Conservation (phyloP, 2,329 filamentous ascomycete genomes). For the Colletotrichum liaoningense region DNA sequence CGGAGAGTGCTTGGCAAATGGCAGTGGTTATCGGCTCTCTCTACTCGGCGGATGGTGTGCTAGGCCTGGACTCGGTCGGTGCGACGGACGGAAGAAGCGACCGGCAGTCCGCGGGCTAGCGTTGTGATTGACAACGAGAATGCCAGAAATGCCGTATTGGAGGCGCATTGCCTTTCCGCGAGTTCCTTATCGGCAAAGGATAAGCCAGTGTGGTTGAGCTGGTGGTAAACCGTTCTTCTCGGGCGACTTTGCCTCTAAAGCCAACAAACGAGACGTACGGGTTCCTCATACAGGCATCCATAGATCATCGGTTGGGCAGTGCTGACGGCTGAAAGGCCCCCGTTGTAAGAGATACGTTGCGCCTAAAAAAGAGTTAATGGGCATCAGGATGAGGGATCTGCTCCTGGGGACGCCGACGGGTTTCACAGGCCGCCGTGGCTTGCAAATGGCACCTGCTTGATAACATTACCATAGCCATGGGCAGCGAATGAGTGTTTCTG, state of each 20-base stretch:
- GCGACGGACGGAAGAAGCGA: constrained; percentile 15
- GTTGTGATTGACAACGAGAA: not conserved
- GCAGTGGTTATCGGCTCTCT: constrained; percentile 9
- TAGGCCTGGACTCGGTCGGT: not conserved
- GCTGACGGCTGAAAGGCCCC: not conserved
- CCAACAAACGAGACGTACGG: not conserved
- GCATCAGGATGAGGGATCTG: not conserved
- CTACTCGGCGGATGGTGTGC: constrained; percentile 2
- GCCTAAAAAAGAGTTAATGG: not conserved
- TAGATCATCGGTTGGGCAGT: not conserved
- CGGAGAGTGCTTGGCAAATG: constrained; percentile 12
- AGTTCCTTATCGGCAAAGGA: not conserved
- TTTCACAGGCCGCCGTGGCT: not conserved
- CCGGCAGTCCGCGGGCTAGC: constrained; percentile 15
- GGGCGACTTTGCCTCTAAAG: not conserved
- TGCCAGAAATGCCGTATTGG: not conserved
- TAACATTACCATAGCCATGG: not conserved
- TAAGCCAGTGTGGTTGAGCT: not conserved
- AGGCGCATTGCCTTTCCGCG: not conserved
- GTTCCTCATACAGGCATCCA: not conserved
- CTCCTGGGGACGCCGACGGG: not conserved
- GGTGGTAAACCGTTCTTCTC: not conserved
- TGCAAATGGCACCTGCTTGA: not conserved
- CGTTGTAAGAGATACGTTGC: constrained; percentile 5
- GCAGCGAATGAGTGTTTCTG: not conserved